Evolutionary conservation across 2,329 filamentous ascomycete genomes (phyloP).

Genomic region (Colletotrichum echinochloae): DNA sequence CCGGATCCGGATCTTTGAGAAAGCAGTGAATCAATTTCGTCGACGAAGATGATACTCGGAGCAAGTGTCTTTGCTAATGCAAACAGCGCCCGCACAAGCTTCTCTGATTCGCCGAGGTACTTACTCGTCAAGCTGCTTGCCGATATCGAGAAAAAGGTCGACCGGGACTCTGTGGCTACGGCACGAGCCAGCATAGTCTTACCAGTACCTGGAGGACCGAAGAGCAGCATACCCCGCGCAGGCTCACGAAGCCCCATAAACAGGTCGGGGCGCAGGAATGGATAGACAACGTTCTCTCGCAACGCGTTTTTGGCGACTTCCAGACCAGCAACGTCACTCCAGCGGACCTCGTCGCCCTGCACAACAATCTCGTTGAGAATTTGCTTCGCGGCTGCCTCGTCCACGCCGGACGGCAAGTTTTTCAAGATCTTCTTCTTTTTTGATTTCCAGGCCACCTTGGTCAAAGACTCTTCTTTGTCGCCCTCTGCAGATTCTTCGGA

Average conservation of each 20-base stretch:
- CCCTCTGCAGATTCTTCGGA: conserved; percentile 54
- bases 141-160: conserved; percentile 97
- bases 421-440: conserved; percentile 76
- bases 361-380: conserved; percentile 97
- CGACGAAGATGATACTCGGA: conserved; percentile 97
- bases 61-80: conserved; percentile 88
- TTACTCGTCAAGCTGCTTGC: conserved; percentile 95
- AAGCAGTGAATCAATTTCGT: conserved; percentile 95
- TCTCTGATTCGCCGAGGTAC: conserved; percentile 95
- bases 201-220: conserved; percentile 96
- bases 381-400: conserved; percentile 84
- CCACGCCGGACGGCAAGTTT: conserved; percentile 83
- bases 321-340: conserved; percentile 92
- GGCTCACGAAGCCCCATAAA: conserved; percentile 97
- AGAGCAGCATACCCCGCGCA: conserved; percentile 93
- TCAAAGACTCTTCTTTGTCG: conserved; percentile 53
- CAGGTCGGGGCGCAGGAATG: conserved; percentile 92
- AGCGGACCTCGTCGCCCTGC: conserved; percentile 92
- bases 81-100: conserved; percentile 93
- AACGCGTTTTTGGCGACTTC: conserved; percentile 91
- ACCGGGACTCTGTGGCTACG: conserved; percentile 93
- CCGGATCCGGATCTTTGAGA: conserved; percentile 85
- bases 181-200: conserved; percentile 98
- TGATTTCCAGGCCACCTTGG: conserved; percentile 68
- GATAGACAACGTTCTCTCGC: conserved; percentile 96